These are phyloP conservation scores for Abortiporus biennis DNA, from an alignment of 1,284 basidiomycete genomes.

Conservation along the genomic window DNA sequence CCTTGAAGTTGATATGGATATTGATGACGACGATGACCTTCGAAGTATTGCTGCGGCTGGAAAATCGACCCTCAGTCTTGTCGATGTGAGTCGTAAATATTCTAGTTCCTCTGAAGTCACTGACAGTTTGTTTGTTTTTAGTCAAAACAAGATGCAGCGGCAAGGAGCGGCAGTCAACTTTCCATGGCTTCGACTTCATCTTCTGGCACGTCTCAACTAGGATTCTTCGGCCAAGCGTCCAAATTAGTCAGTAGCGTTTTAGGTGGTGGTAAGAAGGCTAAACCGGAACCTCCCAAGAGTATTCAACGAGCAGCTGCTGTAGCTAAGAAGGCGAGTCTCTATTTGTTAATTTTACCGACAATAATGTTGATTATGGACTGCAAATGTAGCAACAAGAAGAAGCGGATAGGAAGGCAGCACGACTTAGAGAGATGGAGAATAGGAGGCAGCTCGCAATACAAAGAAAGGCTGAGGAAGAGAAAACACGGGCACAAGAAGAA, in stretches of 20 bases:
- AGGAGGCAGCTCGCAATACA: conserved; percentile 66
- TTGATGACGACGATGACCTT: conserved; percentile 31
- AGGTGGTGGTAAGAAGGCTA: conserved; percentile 60
- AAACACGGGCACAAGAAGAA: conserved; percentile 51
- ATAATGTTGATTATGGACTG: too few species aligned
- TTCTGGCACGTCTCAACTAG: conserved; percentile 48
- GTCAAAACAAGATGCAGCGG: conserved; percentile 4
- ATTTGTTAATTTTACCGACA: not conserved
- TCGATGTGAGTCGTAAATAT: conserved; percentile 34
- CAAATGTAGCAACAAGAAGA: conserved; percentile 83
- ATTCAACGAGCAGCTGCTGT: conserved; percentile 76
- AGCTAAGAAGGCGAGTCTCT: conserved; percentile 69
- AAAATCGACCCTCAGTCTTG: conserved; percentile 33
- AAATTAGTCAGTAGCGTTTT: conserved; percentile 60
- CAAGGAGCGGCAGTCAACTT: conserved; percentile 42
- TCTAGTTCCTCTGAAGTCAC: not conserved
- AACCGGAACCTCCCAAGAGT: conserved; percentile 72
- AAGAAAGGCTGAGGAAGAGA: conserved; percentile 78
- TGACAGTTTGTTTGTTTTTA: too few species aligned
- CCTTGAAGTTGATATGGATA: conserved; percentile 25
- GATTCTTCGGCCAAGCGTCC: conserved; percentile 62
- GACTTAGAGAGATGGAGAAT: conserved; percentile 76
- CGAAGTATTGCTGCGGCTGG: conserved; percentile 33
- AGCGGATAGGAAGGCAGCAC: conserved; percentile 68
- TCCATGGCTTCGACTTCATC: conserved; percentile 46